Conservation (phyloP, 2,329 filamentous ascomycete species). For the Xylaria sp. region DNA sequence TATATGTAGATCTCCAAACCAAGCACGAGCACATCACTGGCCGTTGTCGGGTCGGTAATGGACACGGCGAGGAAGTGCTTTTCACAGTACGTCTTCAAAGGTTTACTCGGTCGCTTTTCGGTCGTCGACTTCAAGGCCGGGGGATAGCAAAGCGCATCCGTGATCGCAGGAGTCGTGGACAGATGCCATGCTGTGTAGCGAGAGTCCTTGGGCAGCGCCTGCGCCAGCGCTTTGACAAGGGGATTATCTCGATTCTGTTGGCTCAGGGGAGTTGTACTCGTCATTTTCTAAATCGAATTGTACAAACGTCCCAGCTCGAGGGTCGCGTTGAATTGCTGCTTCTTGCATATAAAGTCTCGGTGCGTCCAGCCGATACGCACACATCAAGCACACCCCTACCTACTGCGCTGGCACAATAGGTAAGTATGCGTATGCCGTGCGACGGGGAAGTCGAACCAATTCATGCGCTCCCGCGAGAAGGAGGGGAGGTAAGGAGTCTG, state of each 20-base stretch:
- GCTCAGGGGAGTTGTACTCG: conserved; percentile 28
- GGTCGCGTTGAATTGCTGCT: neutral
- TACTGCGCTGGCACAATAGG: too few species aligned
- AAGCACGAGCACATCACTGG: conserved; percentile 74
- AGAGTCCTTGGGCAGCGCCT: conserved; percentile 64
- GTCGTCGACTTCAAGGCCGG: conserved; percentile 65
- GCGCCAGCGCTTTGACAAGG: conserved; percentile 57
- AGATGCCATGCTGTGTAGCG: conserved; percentile 83
- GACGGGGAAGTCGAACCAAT: neutral
- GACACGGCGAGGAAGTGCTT: conserved; percentile 77
- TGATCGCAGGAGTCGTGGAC: conserved; percentile 82
- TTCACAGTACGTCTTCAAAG: conserved; percentile 77
- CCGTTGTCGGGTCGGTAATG: conserved; percentile 50
- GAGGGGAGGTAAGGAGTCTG: neutral
- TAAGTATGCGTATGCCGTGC: neutral
- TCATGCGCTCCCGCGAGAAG: neutral
- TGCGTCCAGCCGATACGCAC: neutral
- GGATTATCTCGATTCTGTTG: conserved; percentile 42
- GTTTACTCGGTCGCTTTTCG: conserved; percentile 53
- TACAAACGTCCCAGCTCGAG: neutral
- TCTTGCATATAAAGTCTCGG: neutral
- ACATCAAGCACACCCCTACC: neutral
- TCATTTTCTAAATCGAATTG: conserved; percentile 33
- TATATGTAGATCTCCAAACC: conserved; percentile 91
- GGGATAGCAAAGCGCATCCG: conserved; percentile 81